phyloP scores from a whole-genome alignment of 345 rosid species.

The Gossypium arboreum region DNA sequence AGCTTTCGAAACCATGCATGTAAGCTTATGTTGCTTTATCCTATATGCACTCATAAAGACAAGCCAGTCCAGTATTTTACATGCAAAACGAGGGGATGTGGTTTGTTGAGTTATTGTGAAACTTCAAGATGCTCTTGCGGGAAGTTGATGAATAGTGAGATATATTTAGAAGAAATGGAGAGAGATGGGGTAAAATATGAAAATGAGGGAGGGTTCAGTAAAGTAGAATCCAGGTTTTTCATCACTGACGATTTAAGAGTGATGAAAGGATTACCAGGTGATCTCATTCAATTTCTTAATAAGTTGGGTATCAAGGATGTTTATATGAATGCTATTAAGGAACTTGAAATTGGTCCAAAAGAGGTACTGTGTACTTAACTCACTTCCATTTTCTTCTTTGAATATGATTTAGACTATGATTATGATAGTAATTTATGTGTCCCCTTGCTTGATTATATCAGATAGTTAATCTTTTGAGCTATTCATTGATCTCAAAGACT shows the following conservation, averaged over 20 bases:
- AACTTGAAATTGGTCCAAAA: neutral
- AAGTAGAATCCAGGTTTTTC: neutral
- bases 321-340: neutral
- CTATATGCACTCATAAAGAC: neutral
- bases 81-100: neutral
- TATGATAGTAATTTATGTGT: no score
- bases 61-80: neutral
- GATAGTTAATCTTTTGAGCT: neutral
- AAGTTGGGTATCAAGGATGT: neutral
- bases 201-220: neutral
- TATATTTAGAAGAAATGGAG: neutral
- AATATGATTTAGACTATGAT: no score
- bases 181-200: neutral
- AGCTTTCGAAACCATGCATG: no score
- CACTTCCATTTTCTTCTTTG: neutral
- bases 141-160: neutral
- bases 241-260: neutral
- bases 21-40: no score
- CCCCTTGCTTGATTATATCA: neutral
- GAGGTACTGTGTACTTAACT: neutral
- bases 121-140: neutral
- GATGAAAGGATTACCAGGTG: neutral
- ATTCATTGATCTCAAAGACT: neutral
- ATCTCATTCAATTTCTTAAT: neutral
- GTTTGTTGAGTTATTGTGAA: neutral